Percentiles rank a stretch among this genome's conserved stretches.
These are phyloP conservation scores for Colletotrichum musae DNA, from an alignment of 2,329 filamentous ascomycete genomes.

Conservation along the genomic window DNA sequence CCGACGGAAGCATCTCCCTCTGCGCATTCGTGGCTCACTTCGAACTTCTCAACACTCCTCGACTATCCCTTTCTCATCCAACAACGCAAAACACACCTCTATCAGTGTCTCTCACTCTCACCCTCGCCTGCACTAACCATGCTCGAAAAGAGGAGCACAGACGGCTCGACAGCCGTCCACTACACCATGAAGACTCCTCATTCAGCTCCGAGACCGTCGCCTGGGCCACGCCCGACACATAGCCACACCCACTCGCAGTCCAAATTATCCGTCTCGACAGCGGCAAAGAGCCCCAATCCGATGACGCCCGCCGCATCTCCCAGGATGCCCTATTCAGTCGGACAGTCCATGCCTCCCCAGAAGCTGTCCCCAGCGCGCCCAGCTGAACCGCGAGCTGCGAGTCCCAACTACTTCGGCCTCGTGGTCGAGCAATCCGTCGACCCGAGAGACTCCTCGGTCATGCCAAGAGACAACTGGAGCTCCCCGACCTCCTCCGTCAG, in stretches of 20 bases:
- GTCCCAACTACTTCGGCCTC: constrained; percentile 91
- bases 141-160: constrained; percentile 52
- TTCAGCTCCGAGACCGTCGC: constrained; percentile 52
- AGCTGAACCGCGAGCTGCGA: constrained; percentile 65
- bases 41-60: constrained; percentile 19
- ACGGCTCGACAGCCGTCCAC: constrained; percentile 52
- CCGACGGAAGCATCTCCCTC: constrained; percentile 34
- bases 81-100: not conserved
- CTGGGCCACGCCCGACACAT: constrained; percentile 51
- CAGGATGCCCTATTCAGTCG: constrained; percentile 66
- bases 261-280: constrained; percentile 51
- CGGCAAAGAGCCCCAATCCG: constrained; percentile 54
- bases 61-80: constrained; percentile 14
- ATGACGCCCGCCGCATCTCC: constrained; percentile 69
- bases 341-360: constrained; percentile 66
- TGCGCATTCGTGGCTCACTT: constrained; percentile 28
- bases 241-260: constrained; percentile 57
- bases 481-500: constrained; percentile 79
- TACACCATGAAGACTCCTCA: constrained; percentile 63
- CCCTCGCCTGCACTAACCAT: constrained; percentile 44
- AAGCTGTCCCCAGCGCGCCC: constrained; percentile 61
- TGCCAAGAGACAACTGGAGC: constrained; percentile 82
- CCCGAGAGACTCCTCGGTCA: constrained; percentile 73
- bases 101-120: too few species aligned
- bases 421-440: constrained; percentile 73